These are phyloP conservation scores for Fusarium circinatum DNA, from an alignment of 2,329 filamentous ascomycete genomes.

Conservation along the genomic window DNA sequence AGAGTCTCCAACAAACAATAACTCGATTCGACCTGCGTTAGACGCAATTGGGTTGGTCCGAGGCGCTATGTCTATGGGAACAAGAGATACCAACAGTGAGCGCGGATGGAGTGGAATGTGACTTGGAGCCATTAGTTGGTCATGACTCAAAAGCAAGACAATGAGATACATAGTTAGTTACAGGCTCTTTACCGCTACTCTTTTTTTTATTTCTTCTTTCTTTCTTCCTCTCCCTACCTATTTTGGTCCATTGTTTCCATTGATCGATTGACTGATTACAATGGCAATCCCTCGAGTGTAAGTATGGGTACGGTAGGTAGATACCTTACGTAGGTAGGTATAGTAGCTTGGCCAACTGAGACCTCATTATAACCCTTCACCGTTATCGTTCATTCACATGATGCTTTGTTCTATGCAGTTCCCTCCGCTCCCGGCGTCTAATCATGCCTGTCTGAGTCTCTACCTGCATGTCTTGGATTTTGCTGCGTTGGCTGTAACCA, in stretches of 20 bases:
- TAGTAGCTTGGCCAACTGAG: neutral
- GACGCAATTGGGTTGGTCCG: constrained; percentile 41
- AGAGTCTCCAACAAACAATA: neutral
- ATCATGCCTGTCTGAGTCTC: constrained; percentile 2
- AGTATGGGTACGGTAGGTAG: neutral
- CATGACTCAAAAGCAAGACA: constrained; percentile 44
- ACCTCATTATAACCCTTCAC: neutral
- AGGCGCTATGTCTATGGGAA: constrained; percentile 24
- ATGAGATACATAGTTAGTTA: constrained; percentile 4
- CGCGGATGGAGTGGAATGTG: constrained; percentile 42
- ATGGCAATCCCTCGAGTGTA: neutral
- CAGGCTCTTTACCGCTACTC: constrained; percentile 15
- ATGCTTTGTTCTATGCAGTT: constrained; percentile 36
- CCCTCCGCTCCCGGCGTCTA: constrained; percentile 40
- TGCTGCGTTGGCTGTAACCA: constrained; percentile 34
- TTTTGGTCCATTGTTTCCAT: constrained; percentile 2
- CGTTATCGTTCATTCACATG: constrained; percentile 35
- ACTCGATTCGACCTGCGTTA: neutral
- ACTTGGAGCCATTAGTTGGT: constrained; percentile 19
- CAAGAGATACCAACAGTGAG: constrained; percentile 26
- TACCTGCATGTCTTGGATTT: constrained; percentile 37
- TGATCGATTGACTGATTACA: neutral
- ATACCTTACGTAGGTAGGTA: neutral
- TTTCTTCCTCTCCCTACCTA: neutral
- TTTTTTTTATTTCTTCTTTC: neutral